Conservation (phyloP, 805 yeast genomes). For the Candida coleopterorum region DNA sequence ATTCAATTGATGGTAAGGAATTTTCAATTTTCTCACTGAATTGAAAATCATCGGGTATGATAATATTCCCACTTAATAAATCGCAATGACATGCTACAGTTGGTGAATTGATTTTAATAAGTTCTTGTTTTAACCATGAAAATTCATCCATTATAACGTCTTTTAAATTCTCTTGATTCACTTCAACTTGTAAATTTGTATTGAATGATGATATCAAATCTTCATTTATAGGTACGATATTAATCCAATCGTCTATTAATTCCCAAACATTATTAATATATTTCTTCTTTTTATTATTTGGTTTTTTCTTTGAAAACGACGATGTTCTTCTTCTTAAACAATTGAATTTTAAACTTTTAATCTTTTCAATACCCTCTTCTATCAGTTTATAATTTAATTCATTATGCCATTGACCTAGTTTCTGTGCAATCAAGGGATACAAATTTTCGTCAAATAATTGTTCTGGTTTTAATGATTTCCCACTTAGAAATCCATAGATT, state of each 20-base stretch:
- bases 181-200: conserved; percentile 23
- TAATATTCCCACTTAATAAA: conserved; percentile 67
- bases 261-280: conserved; percentile 52
- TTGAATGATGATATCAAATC: conserved; percentile 33
- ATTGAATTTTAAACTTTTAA: conserved; percentile 19
- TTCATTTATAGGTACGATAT: conserved; percentile 50
- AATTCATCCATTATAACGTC: conserved; percentile 47
- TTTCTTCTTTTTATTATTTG: conserved; percentile 17
- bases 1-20: conserved; percentile 17
- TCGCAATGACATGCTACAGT: conserved; percentile 67
- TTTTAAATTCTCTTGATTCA: conserved; percentile 21
- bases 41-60: conserved; percentile 43
- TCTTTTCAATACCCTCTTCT: conserved; percentile 40
- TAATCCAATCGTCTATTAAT: conserved; percentile 58
- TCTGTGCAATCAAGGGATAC: conserved; percentile 57
- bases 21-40: conserved; percentile 1
- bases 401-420: conserved; percentile 69
- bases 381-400: conserved; percentile 42
- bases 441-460: conserved; percentile 47
- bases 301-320: conserved; percentile 7
- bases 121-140: conserved; percentile 41
- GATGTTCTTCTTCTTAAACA: conserved; percentile 2
- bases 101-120: conserved; percentile 40
- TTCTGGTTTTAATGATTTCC: conserved; percentile 52
- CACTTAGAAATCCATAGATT: conserved; percentile 64